phyloP scores from a whole-genome alignment of 305 asterid genomes.

The Plantago coronopus region DNA sequence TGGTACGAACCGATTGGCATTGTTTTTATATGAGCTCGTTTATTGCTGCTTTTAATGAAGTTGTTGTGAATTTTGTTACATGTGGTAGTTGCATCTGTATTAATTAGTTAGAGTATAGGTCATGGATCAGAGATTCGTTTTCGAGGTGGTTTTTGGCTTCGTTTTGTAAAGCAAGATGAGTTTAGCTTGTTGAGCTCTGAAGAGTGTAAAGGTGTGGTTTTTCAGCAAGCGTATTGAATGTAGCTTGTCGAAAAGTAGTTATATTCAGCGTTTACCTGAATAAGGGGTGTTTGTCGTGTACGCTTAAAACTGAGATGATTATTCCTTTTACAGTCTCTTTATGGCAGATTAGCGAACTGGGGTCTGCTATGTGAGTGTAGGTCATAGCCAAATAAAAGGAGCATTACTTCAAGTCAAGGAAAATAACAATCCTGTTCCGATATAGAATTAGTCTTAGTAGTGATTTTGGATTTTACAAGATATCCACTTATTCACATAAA shows the following conservation, averaged over 20 bases:
- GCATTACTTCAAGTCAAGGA: neutral
- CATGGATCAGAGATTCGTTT: neutral
- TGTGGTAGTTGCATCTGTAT: neutral
- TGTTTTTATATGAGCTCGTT: neutral
- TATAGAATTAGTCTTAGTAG: neutral
- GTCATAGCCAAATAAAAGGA: neutral
- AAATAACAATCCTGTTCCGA: too few relatives aligned
- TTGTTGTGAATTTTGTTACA: neutral
- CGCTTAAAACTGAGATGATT: neutral
- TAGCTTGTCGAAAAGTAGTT: too few relatives aligned
- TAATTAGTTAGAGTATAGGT: neutral
- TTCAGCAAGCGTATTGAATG: too few relatives aligned
- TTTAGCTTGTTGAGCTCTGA: neutral
- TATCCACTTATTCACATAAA: neutral
- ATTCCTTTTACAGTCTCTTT: neutral
- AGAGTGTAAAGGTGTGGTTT: neutral
- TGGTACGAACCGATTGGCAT: neutral
- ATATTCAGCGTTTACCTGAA: neutral
- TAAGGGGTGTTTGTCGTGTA: neutral
- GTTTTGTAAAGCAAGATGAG: neutral
- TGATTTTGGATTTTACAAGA: neutral
- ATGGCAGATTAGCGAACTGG: neutral
- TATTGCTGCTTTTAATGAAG: neutral
- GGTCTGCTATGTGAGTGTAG: neutral
- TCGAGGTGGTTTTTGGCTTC: neutral